These are phyloP conservation scores for Crassisporium funariophilum DNA, from an alignment of 768 basidiomycete species.

Conservation along the genomic window DNA sequence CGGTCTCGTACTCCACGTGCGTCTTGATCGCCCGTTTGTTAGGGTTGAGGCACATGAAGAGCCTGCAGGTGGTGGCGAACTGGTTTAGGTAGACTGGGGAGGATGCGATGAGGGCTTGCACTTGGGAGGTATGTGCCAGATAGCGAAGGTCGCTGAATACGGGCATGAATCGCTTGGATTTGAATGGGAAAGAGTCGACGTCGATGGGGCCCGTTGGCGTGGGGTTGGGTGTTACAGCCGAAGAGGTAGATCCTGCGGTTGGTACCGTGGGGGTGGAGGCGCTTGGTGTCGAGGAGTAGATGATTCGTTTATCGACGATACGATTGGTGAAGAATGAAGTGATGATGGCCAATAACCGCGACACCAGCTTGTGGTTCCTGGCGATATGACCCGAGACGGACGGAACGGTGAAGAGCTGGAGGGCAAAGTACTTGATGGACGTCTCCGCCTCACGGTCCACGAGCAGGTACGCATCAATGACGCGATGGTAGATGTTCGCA, in stretches of 20 bases:
- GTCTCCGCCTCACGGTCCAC: slow-evolving; percentile 94
- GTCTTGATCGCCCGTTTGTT: slow-evolving; percentile 79
- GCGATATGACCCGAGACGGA: slow-evolving; percentile 82
- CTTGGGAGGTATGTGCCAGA: slow-evolving; percentile 77
- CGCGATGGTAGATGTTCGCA: slow-evolving; percentile 78
- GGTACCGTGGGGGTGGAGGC: neutral
- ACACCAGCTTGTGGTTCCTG: slow-evolving; percentile 68
- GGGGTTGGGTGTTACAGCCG: slow-evolving; percentile 6
- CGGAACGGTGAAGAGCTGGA: slow-evolving; percentile 92
- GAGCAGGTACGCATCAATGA: slow-evolving; percentile 90
- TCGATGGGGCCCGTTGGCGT: slow-evolving; percentile 48
- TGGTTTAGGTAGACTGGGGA: slow-evolving; percentile 67
- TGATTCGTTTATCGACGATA: slow-evolving; percentile 70
- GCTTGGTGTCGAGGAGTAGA: slow-evolving; percentile 29
- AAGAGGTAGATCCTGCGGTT: slow-evolving; percentile 8
- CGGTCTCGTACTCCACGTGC: slow-evolving; percentile 96
- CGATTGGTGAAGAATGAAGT: slow-evolving; percentile 93
- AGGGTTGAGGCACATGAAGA: slow-evolving; percentile 94
- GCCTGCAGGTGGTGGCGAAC: slow-evolving; percentile 75
- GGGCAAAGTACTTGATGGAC: slow-evolving; percentile 89
- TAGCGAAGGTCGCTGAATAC: slow-evolving; percentile 91
- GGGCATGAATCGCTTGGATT: slow-evolving; percentile 94
- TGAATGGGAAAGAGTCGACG: slow-evolving; percentile 86
- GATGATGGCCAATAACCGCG: slow-evolving; percentile 80
- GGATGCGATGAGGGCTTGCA: slow-evolving; percentile 76